These are phyloP conservation scores for Collybiopsis confluens DNA, from an alignment of 768 basidiomycete genomes.

Conservation along the genomic window DNA sequence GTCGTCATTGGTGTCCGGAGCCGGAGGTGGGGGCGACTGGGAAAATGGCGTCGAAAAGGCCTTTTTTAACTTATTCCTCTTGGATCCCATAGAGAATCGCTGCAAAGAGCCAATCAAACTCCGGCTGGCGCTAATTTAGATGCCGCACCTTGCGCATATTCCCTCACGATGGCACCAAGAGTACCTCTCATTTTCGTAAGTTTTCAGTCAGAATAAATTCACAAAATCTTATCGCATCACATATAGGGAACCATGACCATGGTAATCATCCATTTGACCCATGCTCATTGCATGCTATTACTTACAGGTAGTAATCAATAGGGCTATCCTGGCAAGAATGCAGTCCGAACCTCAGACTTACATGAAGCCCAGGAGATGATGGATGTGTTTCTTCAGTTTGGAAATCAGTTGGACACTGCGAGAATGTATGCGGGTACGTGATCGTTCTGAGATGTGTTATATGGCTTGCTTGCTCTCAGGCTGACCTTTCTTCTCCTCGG, in stretches of 20 bases:
- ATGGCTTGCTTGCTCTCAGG: no score
- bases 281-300: constrained; percentile 35
- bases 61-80: constrained; percentile 56
- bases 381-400: constrained; percentile 36
- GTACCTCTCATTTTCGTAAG: constrained; percentile 36
- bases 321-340: constrained; percentile 36
- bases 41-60: constrained; percentile 24
- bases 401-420: constrained; percentile 47
- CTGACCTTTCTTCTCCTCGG: neutral
- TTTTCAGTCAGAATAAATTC: neutral
- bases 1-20: constrained; percentile 31
- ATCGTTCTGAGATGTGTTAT: no score
- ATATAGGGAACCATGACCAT: neutral
- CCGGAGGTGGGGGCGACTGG: constrained; percentile 22
- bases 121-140: neutral
- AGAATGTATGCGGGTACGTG: constrained; percentile 32
- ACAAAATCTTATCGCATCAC: neutral
- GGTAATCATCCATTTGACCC: no score
- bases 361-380: constrained; percentile 40
- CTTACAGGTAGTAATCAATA: constrained; percentile 25
- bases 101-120: neutral
- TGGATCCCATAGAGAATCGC: constrained; percentile 31
- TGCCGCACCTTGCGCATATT: neutral
- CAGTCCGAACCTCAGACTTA: constrained; percentile 31
- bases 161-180: constrained; percentile 18